Evolutionary conservation across 257 asterid genomes (phyloP).

Genomic region (Datura wrightii): DNA sequence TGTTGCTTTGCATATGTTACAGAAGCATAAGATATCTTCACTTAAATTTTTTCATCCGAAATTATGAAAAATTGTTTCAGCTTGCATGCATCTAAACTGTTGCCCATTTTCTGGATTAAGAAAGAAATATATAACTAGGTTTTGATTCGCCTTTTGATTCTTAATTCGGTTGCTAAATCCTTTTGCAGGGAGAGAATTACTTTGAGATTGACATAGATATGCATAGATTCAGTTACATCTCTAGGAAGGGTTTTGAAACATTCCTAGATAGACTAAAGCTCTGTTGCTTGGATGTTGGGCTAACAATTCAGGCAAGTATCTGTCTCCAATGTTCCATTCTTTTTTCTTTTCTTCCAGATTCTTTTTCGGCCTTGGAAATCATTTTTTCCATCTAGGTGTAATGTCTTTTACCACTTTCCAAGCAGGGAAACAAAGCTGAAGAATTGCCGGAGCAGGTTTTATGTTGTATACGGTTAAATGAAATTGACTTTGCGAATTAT

Average conservation of each 20-base stretch:
- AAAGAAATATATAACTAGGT: constrained; percentile 5
- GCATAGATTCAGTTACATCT: constrained; percentile 94
- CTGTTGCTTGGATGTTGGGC: constrained; percentile 82
- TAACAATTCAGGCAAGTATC: constrained; percentile 86
- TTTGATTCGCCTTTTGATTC: constrained; percentile 25
- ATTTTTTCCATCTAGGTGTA: constrained; percentile 22
- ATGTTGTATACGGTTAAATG: constrained; percentile 85
- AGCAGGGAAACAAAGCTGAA: constrained; percentile 90
- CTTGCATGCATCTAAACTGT: neutral
- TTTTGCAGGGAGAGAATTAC: constrained; percentile 80
- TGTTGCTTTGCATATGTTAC: neutral
- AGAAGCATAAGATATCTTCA: neutral
- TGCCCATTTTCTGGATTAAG: neutral
- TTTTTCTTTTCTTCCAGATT: neutral
- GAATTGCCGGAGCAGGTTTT: constrained; percentile 95
- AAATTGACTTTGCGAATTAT: constrained; percentile 81
- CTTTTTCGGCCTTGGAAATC: neutral
- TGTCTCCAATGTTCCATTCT: neutral
- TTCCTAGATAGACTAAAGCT: constrained; percentile 83
- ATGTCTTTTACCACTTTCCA: constrained; percentile 30
- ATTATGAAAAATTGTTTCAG: neutral
- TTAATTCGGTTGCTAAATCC: neutral
- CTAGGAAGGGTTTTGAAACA: constrained; percentile 81
- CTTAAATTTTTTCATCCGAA: neutral
- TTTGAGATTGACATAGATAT: constrained; percentile 93